Evolutionary conservation across 2,329 filamentous ascomycete species (phyloP), one percentile per base, ranked within the genome.

Genomic region (Daldinia eschscholtzii): DNA sequence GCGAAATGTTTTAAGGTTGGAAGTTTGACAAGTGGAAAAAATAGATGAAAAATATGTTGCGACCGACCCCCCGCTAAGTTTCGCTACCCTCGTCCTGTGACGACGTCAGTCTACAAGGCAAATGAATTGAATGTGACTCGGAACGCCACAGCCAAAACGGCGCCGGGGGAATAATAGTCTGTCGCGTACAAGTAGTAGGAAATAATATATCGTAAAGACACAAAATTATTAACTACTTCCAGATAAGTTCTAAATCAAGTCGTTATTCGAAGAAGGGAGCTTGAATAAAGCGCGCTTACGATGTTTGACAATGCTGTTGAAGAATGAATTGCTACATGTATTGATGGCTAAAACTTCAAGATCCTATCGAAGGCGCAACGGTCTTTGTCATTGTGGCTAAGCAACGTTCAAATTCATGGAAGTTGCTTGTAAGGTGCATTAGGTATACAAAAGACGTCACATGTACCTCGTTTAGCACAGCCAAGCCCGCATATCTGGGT

Each of bases 41-140:
- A 35, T 9, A 35, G 10, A 35, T 9, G 33, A 58, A 57, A 71
- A 63, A 55, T 50, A 42, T n/a, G 37, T 60, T 55, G 50, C 60
- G 48, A 63, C 9, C 44, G 44, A 39, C 56, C 39, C 59, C 35
- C 61, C 60, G 59, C 63, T 61, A 65, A 57, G 18, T 55, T 69
- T 61, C 39, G 44, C 48, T 64, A 67, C 46, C 46, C 61, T 68
- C 62, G 70, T 68, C 70, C 6, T 53, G 70, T 65, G 64, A 72
- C 70, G 59, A 72, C 67, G 70, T 72, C 70, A 72, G 70, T 60
- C 50, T 39, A 55, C 61, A 57, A 57, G 42, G 35, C 23, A 61
- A 52, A 20, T 52, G 59, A 56, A 64, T 64, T 65, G 61, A 64
- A 50, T 61, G 46, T 62, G 61, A 70, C 61, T 37, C 2, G 23